Percentiles rank a stretch among this genome's conserved stretches.
Conservation (phyloP, 306 rosid species). For the Cucumis hystrix region DNA sequence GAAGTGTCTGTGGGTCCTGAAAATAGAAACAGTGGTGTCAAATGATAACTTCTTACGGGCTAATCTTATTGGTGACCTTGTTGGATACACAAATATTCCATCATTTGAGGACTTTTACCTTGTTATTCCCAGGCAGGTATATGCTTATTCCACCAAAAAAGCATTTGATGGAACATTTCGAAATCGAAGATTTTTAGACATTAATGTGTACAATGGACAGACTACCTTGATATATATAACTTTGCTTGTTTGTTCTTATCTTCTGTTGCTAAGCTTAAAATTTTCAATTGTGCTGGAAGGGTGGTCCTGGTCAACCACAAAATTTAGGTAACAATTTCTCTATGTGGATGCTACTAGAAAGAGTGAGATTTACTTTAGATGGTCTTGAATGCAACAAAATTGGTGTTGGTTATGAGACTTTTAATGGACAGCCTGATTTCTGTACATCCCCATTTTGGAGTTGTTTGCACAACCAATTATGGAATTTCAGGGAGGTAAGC, state of each 20-base stretch:
- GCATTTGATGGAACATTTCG: background rate
- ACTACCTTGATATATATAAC: background rate
- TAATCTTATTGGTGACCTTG: conserved; percentile 80
- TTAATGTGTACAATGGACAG: background rate
- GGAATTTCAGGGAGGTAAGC: conserved; percentile 77
- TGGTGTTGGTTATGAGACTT: conserved; percentile 80
- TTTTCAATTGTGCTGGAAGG: conserved; percentile 30
- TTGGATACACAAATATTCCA: conserved; percentile 71
- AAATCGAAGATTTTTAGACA: background rate
- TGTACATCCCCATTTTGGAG: conserved; percentile 85
- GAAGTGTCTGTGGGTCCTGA: conserved; percentile 80
- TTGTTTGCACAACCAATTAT: conserved; percentile 84
- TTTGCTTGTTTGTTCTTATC: background rate
- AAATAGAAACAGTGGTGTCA: conserved; percentile 56
- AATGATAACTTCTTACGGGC: conserved; percentile 64
- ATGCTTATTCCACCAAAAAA: conserved; percentile 12
- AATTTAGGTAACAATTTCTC: conserved; percentile 62
- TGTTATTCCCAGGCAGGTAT: conserved; percentile 73
- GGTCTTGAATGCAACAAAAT: conserved; percentile 85
- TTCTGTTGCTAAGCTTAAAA: background rate
- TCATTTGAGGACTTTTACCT: conserved; percentile 84
- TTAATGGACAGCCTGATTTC: conserved; percentile 72
- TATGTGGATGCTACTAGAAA: conserved; percentile 92
- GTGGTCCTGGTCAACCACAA: conserved; percentile 56
- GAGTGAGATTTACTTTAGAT: conserved; percentile 81